These are phyloP conservation scores for Phellopilus nigrolimitatus DNA, from an alignment of 1,284 basidiomycete species.

Conservation along the genomic window DNA sequence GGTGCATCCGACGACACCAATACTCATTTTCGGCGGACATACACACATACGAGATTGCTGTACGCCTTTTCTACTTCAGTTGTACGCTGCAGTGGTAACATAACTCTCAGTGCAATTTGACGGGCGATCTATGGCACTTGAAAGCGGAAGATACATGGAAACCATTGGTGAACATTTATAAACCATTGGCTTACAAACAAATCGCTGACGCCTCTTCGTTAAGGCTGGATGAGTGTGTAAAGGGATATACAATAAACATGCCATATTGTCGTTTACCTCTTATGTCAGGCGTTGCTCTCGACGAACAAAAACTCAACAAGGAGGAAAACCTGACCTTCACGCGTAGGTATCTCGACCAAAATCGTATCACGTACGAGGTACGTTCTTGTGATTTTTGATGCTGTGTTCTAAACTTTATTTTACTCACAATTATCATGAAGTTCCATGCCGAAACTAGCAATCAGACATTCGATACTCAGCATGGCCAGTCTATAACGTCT, in stretches of 20 bases:
- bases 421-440: slow-evolving; percentile 31
- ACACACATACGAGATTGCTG: no score
- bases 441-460: slow-evolving; percentile 49
- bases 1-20: slow-evolving; percentile 68
- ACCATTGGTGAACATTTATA: slow-evolving; percentile 54
- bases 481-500: slow-evolving; percentile 49
- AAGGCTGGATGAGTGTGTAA: slow-evolving; percentile 50
- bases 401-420: not conserved
- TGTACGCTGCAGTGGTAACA: not conserved
- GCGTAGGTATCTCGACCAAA: slow-evolving; percentile 69
- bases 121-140: slow-evolving; percentile 63
- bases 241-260: not conserved
- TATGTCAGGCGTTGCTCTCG: slow-evolving; percentile 46
- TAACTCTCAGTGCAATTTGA: slow-evolving; percentile 45
- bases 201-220: slow-evolving; percentile 7
- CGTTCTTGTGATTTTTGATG: no score
- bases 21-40: slow-evolving; percentile 72
- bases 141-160: slow-evolving; percentile 86
- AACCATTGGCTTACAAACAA: not conserved
- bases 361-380: slow-evolving; percentile 54
- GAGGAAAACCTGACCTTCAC: slow-evolving; percentile 51
- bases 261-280: not conserved
- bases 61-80: no score
- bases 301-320: slow-evolving; percentile 33
- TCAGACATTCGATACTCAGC: slow-evolving; percentile 49